Base-by-base conservation (phyloP, 192 early-diverging fungal genomes). In the Physocladia obscura region DNA sequence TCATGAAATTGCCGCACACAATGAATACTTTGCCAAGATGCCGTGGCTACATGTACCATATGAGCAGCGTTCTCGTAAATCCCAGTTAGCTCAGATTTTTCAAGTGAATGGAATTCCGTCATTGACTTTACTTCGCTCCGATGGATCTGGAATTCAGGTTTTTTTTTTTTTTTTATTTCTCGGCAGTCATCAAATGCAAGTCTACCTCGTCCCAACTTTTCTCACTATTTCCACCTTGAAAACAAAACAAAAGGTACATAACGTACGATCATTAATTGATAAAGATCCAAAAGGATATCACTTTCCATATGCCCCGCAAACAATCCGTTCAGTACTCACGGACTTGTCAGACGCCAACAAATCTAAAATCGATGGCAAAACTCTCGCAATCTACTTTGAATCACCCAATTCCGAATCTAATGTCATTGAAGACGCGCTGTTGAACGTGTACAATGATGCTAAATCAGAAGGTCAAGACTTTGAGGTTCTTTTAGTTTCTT, bases 301-400 rank as follows among this genome's bases (percentile, higher is more conserved):
- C 30, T 65, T 65, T 49, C 62, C 62, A 13, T 65, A 65, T 34
- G 27, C 44, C 1, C 49, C 49, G 31, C n/a, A 44, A 17, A 8
- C 6, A 4, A 21, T 32, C 5, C 62, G 62, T 32, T 19, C 49
- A 5, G 30, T 51, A 13, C 8, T 57, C 27, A 4, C 30, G 21
- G 56, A 13, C n/a, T 21, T 6, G 24, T 27, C 62, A 13, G 48
- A 35, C 29, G 27, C 29, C 4, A 31, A 49, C 6, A 47, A 51
- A 0, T 8, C 22, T 3, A 1, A 11, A 27, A 35, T 51, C 32
- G 32, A 31, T 2, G 62, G 48, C 4, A 51, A 65, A 26, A 50
- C 44, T 5, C 11, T 65, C 49, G 62, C 62, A 13, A 3, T 65
- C 2, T 65, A 65, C 49, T 50, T 65, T 50, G 62, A 65, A 29